These are phyloP conservation scores for Penicillium sp. DNA, from an alignment of 2,329 filamentous ascomycete species.

Conservation along the genomic window DNA sequence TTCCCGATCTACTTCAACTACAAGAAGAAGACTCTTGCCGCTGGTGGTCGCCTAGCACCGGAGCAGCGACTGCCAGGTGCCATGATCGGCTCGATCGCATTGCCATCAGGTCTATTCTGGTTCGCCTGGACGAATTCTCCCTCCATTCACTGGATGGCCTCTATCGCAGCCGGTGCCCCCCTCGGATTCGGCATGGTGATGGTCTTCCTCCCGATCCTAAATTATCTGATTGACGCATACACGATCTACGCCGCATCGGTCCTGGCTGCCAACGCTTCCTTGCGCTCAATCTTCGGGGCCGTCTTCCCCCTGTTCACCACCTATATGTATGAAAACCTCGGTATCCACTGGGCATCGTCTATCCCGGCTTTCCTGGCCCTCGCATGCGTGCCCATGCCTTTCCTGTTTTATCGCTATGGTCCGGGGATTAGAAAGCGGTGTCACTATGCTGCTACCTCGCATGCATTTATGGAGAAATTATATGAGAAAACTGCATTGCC, in stretches of 20 bases:
- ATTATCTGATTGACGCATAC: slow-evolving; percentile 17
- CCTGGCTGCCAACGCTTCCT: slow-evolving; percentile 6
- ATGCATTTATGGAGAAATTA: slow-evolving; percentile 7
- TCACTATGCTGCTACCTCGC: slow-evolving; percentile 6
- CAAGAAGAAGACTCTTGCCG: slow-evolving; percentile 38
- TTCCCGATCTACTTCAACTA: slow-evolving; percentile 59
- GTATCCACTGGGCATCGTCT: slow-evolving; percentile 16
- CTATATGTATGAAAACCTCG: slow-evolving; percentile 13
- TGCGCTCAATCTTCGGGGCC: slow-evolving; percentile 12
- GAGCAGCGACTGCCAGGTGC: slow-evolving; percentile 65
- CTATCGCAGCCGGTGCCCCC: slow-evolving; percentile 51
- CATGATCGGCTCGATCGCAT: slow-evolving; percentile 60
- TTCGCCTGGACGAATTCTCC: slow-evolving; percentile 67
- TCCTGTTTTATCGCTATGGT: slow-evolving; percentile 13
- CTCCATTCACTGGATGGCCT: slow-evolving; percentile 56
- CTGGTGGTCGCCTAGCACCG: slow-evolving; percentile 57
- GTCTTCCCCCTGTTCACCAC: slow-evolving; percentile 14
- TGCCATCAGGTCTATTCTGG: slow-evolving; percentile 68
- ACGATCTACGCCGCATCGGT: slow-evolving; percentile 17
- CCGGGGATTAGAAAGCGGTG: slow-evolving; percentile 4
- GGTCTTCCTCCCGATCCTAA: slow-evolving; percentile 27
- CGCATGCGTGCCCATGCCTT: slow-evolving; percentile 12
- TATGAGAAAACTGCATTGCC: background rate
- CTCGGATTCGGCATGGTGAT: slow-evolving; percentile 58
- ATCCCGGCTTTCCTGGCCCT: slow-evolving; percentile 14